Conservation (phyloP, 768 basidiomycete species). For the Xanthoconium purpureum region DNA sequence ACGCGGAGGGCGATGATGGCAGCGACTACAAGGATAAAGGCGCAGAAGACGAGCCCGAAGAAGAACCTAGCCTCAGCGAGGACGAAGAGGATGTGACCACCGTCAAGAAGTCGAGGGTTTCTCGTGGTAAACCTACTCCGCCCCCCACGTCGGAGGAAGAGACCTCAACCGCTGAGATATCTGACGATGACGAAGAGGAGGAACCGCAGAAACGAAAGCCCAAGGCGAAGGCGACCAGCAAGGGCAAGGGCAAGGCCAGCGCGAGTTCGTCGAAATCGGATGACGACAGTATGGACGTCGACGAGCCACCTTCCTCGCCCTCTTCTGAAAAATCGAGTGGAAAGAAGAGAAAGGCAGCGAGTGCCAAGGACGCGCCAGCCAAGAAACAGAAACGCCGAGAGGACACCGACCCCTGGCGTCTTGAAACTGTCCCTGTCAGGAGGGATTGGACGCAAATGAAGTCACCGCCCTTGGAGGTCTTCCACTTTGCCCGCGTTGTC, state of each 20-base stretch:
- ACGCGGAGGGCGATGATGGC: conserved; percentile 33
- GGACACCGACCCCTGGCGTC: conserved; percentile 73
- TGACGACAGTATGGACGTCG: conserved; percentile 56
- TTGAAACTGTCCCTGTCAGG: conserved; percentile 57
- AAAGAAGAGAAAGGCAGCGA: conserved; percentile 44
- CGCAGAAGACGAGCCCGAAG: conserved; percentile 39
- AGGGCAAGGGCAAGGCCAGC: conserved; percentile 22
- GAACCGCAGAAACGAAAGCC: conserved; percentile 31
- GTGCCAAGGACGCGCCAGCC: conserved; percentile 32
- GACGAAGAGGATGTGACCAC: conserved; percentile 20
- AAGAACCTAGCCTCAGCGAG: conserved; percentile 26
- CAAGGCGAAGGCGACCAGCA: conserved; percentile 18
- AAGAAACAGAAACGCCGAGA: conserved; percentile 65
- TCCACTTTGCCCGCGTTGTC: conserved; percentile 85
- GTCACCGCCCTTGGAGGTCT: conserved; percentile 85
- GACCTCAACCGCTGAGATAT: conserved; percentile 19
- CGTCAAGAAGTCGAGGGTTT: conserved; percentile 22
- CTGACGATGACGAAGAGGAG: conserved; percentile 22
- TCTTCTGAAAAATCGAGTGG: conserved; percentile 36
- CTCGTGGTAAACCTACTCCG: conserved; percentile 24
- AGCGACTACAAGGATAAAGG: conserved; percentile 34
- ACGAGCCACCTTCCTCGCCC: conserved; percentile 40
- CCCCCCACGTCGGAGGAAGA: conserved; percentile 35
- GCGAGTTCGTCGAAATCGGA: conserved; percentile 36
- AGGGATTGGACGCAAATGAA: conserved; percentile 78